Base-by-base conservation (phyloP, 176 grass and related monocot genomes). In the Carex kokanica region DNA sequence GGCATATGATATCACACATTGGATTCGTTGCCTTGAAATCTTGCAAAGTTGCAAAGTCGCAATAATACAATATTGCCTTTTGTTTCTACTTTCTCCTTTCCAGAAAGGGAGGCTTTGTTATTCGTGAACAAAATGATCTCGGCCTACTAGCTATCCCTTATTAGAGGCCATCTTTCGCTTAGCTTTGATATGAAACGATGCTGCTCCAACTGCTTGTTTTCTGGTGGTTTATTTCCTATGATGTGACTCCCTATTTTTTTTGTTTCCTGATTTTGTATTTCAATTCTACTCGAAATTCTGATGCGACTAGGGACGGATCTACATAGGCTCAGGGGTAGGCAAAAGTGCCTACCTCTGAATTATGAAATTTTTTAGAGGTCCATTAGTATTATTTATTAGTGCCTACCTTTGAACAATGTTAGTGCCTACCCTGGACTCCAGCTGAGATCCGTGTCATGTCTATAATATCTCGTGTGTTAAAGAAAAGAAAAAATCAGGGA, bases 181-280 rank as follows among this genome's bases (percentile, higher is more conserved):
- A 17, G 21, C 70, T 74, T 74, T 74, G 20, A 74, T 27, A 74
- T 49, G 40, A n/a, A 62, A 21, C 16, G 66, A 38, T 43, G 66
- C 66, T 69, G 32, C 31, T 70, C 66, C 66, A 70, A 43, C 36
- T 70, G 66, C 36, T 74, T 74, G n/a, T 74, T 74, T 52, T 24
- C 12, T 11, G 70, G 21, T 12, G 43, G 9, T 51, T 27, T 5
- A 74, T 52, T 74, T 52, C 70, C 13, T 25, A 24, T 74, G 70
- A 74, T 8, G 70, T 8, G 20, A 74, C 70, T 52, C 41, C 10
- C 14, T 8, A 3, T 41, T 20, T 20, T 74, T 4, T 52, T 74
- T 74, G 21, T 24, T 74, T 14, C 5, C 0, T 51, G 41, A 16
- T 51, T 51, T 34, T 69, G 65, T 69, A 40, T 69, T 18, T 17